Percentiles rank a stretch among this genome's conserved stretches.
phyloP scores from a whole-genome alignment of 1,284 basidiomycete species.

The Flammula alnicola region DNA sequence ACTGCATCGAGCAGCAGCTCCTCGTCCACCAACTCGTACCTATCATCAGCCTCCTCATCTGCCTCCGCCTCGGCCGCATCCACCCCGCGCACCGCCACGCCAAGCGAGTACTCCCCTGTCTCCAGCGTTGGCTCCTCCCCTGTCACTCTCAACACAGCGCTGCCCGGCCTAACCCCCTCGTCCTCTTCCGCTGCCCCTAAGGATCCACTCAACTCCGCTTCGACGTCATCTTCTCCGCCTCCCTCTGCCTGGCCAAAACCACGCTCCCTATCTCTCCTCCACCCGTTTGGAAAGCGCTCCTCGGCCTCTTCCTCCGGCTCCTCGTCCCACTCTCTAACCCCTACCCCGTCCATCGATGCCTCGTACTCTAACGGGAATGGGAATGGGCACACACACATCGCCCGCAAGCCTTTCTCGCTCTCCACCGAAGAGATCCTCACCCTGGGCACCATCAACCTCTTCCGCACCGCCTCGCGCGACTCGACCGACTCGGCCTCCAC shows the following conservation, averaged over 20 bases:
- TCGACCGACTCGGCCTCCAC: conserved; percentile 16
- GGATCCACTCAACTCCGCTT: conserved; percentile 4
- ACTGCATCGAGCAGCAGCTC: conserved; percentile 22
- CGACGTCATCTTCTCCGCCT: conserved; percentile 28
- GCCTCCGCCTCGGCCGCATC: conserved; percentile 28
- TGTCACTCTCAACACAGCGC: conserved; percentile 14
- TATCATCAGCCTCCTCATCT: conserved; percentile 24
- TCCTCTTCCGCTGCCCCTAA: conserved; percentile 18
- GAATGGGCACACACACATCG: conserved; percentile 25
- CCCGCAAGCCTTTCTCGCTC: conserved; percentile 24
- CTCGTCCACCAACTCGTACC: conserved; percentile 18
- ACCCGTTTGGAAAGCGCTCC: conserved; percentile 36
- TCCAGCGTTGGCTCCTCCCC: conserved; percentile 23
- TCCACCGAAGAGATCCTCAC: conserved; percentile 48
- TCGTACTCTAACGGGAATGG: conserved; percentile 19
- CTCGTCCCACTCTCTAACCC: conserved; percentile 36
- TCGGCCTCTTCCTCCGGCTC: conserved; percentile 33
- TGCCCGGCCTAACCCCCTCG: conserved; percentile 21
- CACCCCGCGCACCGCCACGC: conserved; percentile 25
- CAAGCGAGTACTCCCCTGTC: conserved; percentile 25
- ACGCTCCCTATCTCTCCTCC: conserved; percentile 37
- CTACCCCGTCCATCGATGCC: conserved; percentile 36
- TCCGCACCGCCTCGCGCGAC: conserved; percentile 47
- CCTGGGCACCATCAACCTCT: conserved; percentile 50
- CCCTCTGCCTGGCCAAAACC: conserved; percentile 39